These are phyloP conservation scores for Candida vaughaniae DNA, from an alignment of 805 yeast genomes.

Conservation along the genomic window DNA sequence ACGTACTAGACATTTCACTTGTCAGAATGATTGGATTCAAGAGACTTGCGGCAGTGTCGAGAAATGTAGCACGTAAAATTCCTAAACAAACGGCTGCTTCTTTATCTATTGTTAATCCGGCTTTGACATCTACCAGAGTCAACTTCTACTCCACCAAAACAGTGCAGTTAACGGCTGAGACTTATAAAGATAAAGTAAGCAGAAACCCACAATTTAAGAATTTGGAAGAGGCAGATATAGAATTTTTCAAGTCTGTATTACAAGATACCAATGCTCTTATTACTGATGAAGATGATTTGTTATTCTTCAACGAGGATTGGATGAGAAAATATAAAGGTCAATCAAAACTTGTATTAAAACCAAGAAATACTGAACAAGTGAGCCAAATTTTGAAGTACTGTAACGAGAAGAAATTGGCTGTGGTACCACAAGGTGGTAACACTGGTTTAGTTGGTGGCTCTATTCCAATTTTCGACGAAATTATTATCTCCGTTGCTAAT, in stretches of 20 bases:
- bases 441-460: slow-evolving; percentile 97
- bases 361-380: slow-evolving; percentile 77
- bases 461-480: slow-evolving; percentile 88
- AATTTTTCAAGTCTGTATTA: slow-evolving; percentile 59
- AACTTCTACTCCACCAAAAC: slow-evolving; percentile 14
- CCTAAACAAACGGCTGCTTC: not conserved
- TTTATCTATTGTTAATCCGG: no score
- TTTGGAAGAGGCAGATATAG: slow-evolving; percentile 57
- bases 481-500: slow-evolving; percentile 66
- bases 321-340: slow-evolving; percentile 93
- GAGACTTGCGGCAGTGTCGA: not conserved
- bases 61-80: no score
- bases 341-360: slow-evolving; percentile 75
- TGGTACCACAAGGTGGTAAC: slow-evolving; percentile 97
- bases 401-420: slow-evolving; percentile 71
- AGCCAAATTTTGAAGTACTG: slow-evolving; percentile 76
- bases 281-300: slow-evolving; percentile 62
- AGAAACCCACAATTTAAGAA: slow-evolving; percentile 52
- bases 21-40: slow-evolving; percentile 2
- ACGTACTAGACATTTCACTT: no score
- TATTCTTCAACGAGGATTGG: slow-evolving; percentile 84
- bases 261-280: slow-evolving; percentile 47
- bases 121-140: no score
- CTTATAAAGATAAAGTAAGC: slow-evolving; percentile 57
- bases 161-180: slow-evolving; percentile 64